Evolutionary conservation across 306 rosid genomes (phyloP), one percentile per base, ranked within the genome.

Genomic region (Dalbergia cultrata): DNA sequence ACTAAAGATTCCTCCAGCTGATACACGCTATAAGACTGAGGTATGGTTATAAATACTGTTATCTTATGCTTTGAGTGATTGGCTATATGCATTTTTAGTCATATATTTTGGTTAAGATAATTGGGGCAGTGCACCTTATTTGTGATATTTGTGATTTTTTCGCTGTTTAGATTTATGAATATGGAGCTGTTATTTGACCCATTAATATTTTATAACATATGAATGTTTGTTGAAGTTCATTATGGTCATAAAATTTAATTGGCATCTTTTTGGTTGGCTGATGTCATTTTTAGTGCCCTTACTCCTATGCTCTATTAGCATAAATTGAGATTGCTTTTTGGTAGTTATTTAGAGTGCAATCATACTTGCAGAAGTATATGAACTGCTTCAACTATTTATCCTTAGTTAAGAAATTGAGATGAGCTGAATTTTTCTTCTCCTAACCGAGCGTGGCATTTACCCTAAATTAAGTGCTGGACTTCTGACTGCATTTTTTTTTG

Each of bases 11-110:
- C 99, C 99, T 9, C 74, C 94, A 65, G 56, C 94, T 66, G 98
- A 93, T 82, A 95, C 99, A 9, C 99, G 98, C 71, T 95, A 73
- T 70, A 83, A 53, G 85, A 95, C 98, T 61, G 97, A 95, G 98
- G 98, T 93, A 88, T 54, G 81, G 18, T 44, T 53, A 41, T 75
- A 39, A n/a, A 63, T 72, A 13, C 19, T 56, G 39, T 71, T 26
- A 35, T 76, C 39, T 86, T 58, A 53, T 80, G 50, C 68, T 49
- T 76, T 31, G 26, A 54, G 39, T 72, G 31, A 56, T 43, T 76
- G 44, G n/a, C 59, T 47, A 62, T 61, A n/a, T 73, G n/a, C 18
- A 59, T 57, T 72, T 16, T 63, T 50, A 50, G 41, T 70, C 21
- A 80, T 12, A 33, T 67, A 59, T 78, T 75, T 82, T 76, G 75